These are phyloP conservation scores for Gnomoniopsis smithogilvyi DNA, from an alignment of 2,329 filamentous ascomycete species.

Conservation along the genomic window DNA sequence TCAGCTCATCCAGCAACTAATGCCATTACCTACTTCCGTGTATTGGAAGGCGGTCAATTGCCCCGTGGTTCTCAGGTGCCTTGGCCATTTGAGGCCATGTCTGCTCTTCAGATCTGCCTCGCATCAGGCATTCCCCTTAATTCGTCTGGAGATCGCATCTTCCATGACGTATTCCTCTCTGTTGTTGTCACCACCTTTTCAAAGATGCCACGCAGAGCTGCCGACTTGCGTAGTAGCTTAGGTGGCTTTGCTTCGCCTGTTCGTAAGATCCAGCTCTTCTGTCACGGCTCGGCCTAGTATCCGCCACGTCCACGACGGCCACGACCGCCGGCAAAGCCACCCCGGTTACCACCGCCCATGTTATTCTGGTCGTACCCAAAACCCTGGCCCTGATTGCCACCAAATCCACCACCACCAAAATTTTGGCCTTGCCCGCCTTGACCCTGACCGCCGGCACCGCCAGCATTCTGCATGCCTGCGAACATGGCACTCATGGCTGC, in stretches of 20 bases:
- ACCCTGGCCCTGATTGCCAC: slow-evolving; percentile 48
- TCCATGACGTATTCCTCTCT: too few relatives aligned
- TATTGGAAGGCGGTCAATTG: too few relatives aligned
- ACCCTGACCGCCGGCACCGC: slow-evolving; percentile 35
- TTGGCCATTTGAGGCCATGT: too few relatives aligned
- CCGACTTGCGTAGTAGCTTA: too few relatives aligned
- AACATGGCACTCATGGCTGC: slow-evolving; percentile 58
- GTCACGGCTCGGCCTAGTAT: neutral
- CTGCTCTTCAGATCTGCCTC: too few relatives aligned
- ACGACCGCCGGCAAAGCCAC: slow-evolving; percentile 27
- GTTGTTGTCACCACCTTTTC: too few relatives aligned
- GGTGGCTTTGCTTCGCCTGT: neutral
- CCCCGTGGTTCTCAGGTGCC: too few relatives aligned
- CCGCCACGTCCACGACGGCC: slow-evolving; percentile 28
- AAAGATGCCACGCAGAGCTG: too few relatives aligned
- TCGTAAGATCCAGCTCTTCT: neutral
- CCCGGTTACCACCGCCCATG: slow-evolving; percentile 37
- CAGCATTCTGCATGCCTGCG: slow-evolving; percentile 50
- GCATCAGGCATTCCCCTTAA: too few relatives aligned
- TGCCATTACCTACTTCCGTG: too few relatives aligned
- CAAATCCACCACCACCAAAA: slow-evolving; percentile 49
- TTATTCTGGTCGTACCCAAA: slow-evolving; percentile 46
- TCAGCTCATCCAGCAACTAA: too few relatives aligned
- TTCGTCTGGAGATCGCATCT: too few relatives aligned
- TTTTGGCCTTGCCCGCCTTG: slow-evolving; percentile 50